Base-by-base conservation (phyloP, 1,284 basidiomycete species). In the Porogramme epimiltina region DNA sequence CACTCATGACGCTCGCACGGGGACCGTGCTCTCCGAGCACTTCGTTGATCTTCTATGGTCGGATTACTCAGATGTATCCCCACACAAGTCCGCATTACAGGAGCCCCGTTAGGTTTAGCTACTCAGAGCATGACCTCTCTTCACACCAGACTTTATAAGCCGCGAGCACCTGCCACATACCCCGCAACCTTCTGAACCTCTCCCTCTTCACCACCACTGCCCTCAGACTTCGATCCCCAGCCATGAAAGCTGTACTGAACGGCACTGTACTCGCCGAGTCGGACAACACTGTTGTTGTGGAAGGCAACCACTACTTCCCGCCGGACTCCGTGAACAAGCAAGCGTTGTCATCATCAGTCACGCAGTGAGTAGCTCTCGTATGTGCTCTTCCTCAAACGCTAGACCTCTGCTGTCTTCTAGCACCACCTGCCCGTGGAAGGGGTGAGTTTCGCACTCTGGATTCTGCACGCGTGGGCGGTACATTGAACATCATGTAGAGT, bases 241-340 rank as follows among this genome's bases (percentile, higher is more conserved):
- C 28, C 34, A 37, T 37, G 34, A 37, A 75, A 67, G 82, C 77
- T 22, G 70, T 71, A 5, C 63, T 81, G 50, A 73, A 82, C 60
- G 78, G 76, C 33, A 70, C 67, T 20, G 70, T 80, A 34, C 73
- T 91, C 58, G 84, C 84, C 9, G 76, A 87, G 42, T 78, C 76
- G 9, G 68, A 74, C 53, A 67, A 72, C 0, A 84, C 84, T 0
- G 66, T 80, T 42, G 64, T 78, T 4, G 74, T 87, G 45, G 85
- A 88, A 62, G 76, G 75, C 8, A 87, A 85, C 59, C 80, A 86
- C 56, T 88, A 89, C 67, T 88, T 88, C 63, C 84, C 87, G 3
- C 79, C 80, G 0, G 64, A 71, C 4, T 70, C 77, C 5, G 70
- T 88, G 19, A 73, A 74, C 36, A 71, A 63, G 26, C 65, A 66